A percentile compares a stretch with the other conserved stretches of the same genome.
phyloP scores from a whole-genome alignment of 78 protist genomes.

The Bodo saltans region DNA sequence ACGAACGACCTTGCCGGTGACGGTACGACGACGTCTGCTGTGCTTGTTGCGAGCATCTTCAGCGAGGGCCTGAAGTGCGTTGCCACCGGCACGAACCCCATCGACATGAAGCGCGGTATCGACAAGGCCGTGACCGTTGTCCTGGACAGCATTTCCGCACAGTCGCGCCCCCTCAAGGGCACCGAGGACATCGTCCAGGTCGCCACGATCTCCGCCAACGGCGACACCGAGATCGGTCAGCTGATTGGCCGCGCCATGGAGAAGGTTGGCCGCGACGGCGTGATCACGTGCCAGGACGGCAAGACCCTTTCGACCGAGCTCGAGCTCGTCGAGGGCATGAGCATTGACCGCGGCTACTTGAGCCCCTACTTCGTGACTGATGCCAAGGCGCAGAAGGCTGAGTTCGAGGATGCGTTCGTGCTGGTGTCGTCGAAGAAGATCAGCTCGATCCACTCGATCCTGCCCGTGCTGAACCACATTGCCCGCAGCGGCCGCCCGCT shows the following conservation, averaged over 20 bases:
- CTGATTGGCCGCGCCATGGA: conserved; percentile 95
- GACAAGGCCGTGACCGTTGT: conserved; percentile 79
- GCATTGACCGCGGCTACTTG: conserved; percentile 94
- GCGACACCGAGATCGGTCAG: conserved; percentile 90
- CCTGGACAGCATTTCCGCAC: conserved; percentile 55
- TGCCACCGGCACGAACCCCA: conserved; percentile 97
- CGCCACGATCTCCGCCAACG: conserved; percentile 99
- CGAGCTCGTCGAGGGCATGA: conserved; percentile 96
- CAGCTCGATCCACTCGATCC: conserved; percentile 58
- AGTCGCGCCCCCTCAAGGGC: conserved; percentile 80
- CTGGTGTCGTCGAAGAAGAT: conserved; percentile 70
- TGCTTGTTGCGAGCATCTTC: conserved; percentile 92
- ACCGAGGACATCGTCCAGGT: conserved; percentile 89
- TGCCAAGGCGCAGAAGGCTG: conserved; percentile 73
- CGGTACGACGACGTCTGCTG: conserved; percentile 98
- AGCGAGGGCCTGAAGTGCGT: conserved; percentile 93
- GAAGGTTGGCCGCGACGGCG: conserved; percentile 96
- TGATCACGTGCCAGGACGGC: conserved; percentile 98
- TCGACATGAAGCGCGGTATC: conserved; percentile 93
- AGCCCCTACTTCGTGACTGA: conserved; percentile 94
- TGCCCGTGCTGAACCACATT: conserved; percentile 80
- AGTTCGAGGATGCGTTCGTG: conserved; percentile 78
- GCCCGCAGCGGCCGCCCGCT: conserved; percentile 59
- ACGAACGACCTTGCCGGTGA: conserved; percentile 97
- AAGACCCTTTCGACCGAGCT: conserved; percentile 90